Conservation (phyloP, 2,329 filamentous ascomycete genomes). For the Waltergamsia citrina region DNA sequence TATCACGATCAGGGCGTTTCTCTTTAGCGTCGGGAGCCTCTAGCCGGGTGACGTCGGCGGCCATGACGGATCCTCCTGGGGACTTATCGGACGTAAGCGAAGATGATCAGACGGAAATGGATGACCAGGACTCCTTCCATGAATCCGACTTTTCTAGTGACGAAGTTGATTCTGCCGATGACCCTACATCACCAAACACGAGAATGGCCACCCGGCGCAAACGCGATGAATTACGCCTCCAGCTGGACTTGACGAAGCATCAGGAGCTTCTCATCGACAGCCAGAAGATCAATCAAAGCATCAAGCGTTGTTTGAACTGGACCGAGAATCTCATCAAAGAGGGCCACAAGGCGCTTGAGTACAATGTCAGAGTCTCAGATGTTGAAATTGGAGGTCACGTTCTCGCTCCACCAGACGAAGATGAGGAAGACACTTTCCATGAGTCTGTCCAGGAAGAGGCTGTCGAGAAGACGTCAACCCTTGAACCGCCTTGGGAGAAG, state of each 20-base stretch:
- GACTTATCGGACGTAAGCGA: conserved; percentile 43
- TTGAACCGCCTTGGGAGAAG: conserved; percentile 11
- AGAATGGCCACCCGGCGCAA: conserved; percentile 38
- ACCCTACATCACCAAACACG: conserved; percentile 29
- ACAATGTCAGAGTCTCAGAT: conserved; percentile 70
- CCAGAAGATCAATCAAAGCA: conserved; percentile 90
- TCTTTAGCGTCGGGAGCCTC: conserved; percentile 40
- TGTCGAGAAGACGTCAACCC: conserved; percentile 3
- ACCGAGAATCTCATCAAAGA: conserved; percentile 87
- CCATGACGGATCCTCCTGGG: conserved; percentile 28
- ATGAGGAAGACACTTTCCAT: conserved; percentile 25
- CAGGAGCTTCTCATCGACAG: conserved; percentile 81
- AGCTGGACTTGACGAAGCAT: conserved; percentile 79
- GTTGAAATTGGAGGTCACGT: conserved; percentile 75
- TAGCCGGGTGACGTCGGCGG: conserved; percentile 32
- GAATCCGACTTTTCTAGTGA: conserved; percentile 39
- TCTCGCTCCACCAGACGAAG: conserved; percentile 57
- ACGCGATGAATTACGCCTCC: conserved; percentile 73
- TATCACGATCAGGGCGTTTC: conserved; percentile 72
- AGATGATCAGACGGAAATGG: conserved; percentile 32
- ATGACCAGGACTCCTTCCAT: conserved; percentile 37
- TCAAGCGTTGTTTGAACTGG: conserved; percentile 81
- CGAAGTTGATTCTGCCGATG: conserved; percentile 17
- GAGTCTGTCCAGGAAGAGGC: conserved; percentile 9
- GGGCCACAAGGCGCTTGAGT: conserved; percentile 77